phyloP scores from a whole-genome alignment of 148 eudicot species.

The Diospyros lotus region DNA sequence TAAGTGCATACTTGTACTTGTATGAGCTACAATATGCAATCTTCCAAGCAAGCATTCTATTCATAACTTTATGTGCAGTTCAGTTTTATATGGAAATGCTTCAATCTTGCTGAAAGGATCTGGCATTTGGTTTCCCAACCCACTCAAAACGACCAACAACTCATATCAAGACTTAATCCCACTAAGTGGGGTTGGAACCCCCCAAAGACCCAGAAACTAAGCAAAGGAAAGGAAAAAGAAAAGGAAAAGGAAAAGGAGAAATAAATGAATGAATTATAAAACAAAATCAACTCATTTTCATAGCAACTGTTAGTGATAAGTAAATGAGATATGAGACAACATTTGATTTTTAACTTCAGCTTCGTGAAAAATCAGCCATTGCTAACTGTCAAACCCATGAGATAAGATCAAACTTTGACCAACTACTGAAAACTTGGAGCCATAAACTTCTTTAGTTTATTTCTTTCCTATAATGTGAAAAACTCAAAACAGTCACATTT shows the following conservation, averaged over 20 bases:
- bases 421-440: no score
- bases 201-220: no score
- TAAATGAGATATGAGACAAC: not conserved
- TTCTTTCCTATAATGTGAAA: not conserved
- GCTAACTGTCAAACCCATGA: not conserved
- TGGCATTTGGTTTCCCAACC: not conserved
- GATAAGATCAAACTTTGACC: not conserved
- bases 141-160: no score
- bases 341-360: not conserved
- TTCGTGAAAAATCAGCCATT: not conserved
- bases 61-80: not conserved
- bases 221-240: no score
- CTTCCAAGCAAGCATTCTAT: not conserved
- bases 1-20: not conserved
- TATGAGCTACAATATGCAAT: not conserved
- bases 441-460: not conserved
- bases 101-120: not conserved
- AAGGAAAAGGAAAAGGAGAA: no score
- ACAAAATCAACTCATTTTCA: not conserved
- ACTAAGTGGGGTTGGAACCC: no score
- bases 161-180: no score
- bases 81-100: not conserved
- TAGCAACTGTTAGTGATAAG: not conserved
- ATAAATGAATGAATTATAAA: no score
- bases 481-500: not conserved